These are phyloP conservation scores for Corymbia citriodora DNA, from an alignment of 441 rosid genomes.

Conservation along the genomic window DNA sequence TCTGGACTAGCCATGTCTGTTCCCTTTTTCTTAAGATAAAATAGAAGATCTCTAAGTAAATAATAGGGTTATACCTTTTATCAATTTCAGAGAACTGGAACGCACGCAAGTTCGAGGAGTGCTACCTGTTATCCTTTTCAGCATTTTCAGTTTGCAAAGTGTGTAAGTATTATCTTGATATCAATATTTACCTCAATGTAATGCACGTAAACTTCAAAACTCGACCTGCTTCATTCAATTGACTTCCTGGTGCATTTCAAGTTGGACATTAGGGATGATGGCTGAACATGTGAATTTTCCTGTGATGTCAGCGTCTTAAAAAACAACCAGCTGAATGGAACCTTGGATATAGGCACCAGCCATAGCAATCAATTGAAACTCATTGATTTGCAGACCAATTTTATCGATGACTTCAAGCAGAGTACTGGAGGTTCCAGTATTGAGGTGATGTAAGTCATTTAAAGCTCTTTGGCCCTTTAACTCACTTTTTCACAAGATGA, in stretches of 20 bases:
- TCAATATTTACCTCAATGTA: background rate
- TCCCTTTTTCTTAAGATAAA: background rate
- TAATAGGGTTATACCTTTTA: background rate
- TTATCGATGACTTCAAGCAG: conserved; percentile 17
- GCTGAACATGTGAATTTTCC: background rate
- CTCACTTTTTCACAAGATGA: background rate
- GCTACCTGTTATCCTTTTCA: conserved; percentile 45
- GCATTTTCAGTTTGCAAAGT: conserved; percentile 45
- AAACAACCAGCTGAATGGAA: conserved; percentile 39
- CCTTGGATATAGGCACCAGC: conserved; percentile 42
- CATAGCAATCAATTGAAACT: conserved; percentile 29
- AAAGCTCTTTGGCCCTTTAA: background rate
- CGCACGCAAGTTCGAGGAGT: conserved; percentile 35
- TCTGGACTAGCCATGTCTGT: background rate
- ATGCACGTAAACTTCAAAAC: background rate
- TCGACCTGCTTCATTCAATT: background rate
- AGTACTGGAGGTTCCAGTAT: conserved; percentile 2
- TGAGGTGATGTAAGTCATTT: conserved; percentile 32
- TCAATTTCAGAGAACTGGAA: conserved; percentile 56
- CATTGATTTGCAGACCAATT: conserved; percentile 47
- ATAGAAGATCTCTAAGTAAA: background rate
- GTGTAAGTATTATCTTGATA: conserved; percentile 37
- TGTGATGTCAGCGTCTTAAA: conserved; percentile 31
- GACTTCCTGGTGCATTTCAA: background rate
- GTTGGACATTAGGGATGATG: background rate